Percentiles rank a stretch among this genome's conserved stretches.
Evolutionary conservation across 306 rosid species (phyloP).

Genomic region (Casuarina equisetifolia): DNA sequence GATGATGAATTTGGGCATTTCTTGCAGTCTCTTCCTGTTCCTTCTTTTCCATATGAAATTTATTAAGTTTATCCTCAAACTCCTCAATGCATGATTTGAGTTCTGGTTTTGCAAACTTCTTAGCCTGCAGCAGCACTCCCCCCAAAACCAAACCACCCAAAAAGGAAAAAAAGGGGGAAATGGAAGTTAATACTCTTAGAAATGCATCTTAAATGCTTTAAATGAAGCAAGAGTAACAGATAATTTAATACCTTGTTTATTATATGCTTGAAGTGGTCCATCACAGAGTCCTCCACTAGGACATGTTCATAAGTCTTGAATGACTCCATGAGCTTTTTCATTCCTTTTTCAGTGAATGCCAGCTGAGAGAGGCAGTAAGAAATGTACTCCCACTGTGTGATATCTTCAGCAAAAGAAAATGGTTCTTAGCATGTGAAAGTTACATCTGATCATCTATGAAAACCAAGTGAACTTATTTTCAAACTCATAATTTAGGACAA

Average conservation of each 20-base stretch:
- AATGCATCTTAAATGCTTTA: conserved; percentile 9
- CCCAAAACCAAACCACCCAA: neutral
- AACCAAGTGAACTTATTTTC: conserved; percentile 1
- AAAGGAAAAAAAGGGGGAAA: neutral
- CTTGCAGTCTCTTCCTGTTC: conserved; percentile 80
- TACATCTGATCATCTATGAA: conserved; percentile 16
- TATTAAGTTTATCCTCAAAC: conserved; percentile 88
- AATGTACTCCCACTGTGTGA: conserved; percentile 77
- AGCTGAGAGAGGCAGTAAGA: conserved; percentile 97
- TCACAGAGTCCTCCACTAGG: conserved; percentile 78
- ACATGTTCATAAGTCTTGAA: conserved; percentile 82
- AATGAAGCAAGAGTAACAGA: conserved; percentile 20
- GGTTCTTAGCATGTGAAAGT: conserved; percentile 1
- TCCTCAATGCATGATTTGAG: conserved; percentile 78
- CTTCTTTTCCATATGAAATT: conserved; percentile 77
- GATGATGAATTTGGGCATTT: conserved; percentile 78
- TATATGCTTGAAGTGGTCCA: conserved; percentile 76
- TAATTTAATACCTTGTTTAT: conserved; percentile 65
- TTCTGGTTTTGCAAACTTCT: conserved; percentile 92
- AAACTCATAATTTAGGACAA: neutral
- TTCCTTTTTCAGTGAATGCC: conserved; percentile 87
- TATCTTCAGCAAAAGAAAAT: conserved; percentile 46
- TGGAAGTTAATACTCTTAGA: neutral
- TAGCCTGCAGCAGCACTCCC: conserved; percentile 41
- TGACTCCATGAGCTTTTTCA: conserved; percentile 80